Evolutionary conservation across 2,329 filamentous ascomycete species (phyloP).

Genomic region (Cladophialophora yegresii): DNA sequence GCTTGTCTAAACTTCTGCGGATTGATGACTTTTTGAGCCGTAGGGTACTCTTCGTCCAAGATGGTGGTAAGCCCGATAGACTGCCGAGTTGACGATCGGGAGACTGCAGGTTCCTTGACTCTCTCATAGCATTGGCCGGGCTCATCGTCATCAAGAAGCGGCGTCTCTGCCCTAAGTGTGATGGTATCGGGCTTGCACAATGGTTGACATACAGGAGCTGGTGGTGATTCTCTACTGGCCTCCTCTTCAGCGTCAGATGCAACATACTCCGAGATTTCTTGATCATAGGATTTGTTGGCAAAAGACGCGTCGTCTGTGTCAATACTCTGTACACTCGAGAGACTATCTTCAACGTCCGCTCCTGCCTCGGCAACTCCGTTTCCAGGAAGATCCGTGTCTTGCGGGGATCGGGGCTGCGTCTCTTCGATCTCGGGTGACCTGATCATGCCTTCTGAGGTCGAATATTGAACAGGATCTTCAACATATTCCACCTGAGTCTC

Average conservation of each 20-base stretch:
- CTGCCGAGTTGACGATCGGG: constrained; percentile 1
- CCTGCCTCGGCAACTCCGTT: background rate
- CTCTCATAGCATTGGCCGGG: background rate
- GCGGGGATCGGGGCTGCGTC: background rate
- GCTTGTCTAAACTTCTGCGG: constrained; percentile 3
- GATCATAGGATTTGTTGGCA: background rate
- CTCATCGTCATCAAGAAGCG: constrained; percentile 9
- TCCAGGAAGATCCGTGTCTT: background rate
- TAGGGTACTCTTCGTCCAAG: constrained; percentile 18
- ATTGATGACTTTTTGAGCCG: constrained; percentile 12
- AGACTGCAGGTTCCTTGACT: background rate
- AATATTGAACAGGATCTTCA: background rate
- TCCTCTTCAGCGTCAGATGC: constrained; percentile 4
- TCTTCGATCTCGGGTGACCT: constrained; percentile 1
- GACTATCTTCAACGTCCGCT: background rate
- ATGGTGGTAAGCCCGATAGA: constrained; percentile 17
- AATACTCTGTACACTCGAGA: background rate
- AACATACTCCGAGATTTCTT: constrained; percentile 13
- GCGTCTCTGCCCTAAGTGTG: background rate
- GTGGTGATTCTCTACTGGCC: background rate
- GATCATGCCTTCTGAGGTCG: background rate
- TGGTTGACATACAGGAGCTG: background rate
- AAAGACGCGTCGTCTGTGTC: background rate
- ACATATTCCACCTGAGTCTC: background rate
- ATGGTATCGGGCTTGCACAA: background rate